Evolutionary conservation across 768 basidiomycete genomes (phyloP), one percentile per base, ranked within the genome.

Genomic region (Coprinellus aureogranulatus): DNA sequence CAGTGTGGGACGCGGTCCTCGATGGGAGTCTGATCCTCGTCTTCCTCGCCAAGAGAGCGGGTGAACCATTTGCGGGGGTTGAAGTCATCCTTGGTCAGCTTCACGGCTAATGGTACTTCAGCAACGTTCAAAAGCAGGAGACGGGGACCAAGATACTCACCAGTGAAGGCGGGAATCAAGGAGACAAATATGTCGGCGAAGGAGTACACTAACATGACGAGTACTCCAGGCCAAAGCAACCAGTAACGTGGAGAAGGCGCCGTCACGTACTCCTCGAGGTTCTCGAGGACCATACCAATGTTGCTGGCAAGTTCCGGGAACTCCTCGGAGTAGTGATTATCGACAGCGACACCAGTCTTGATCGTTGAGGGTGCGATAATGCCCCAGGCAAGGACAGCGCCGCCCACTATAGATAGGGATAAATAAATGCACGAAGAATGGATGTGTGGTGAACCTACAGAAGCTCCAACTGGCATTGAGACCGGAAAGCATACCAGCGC

Each of bases 171-270:
- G 31, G 78, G 76, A 5, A 68, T 59, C 44, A 77, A 61, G 61
- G 69, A 77, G 60, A 82, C 63, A 49, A 73, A 56, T 55, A 85
- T 75, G 56, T 85, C 83, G 31, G 79, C 74, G 65, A 84, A 82
- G 46, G 82, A 81, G 68, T 82, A 85, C 56, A 85, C 62, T 61
- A 86, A 71, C 81, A 86, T 85, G 69, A 85, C 74, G 47, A 85
- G 65, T 58, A 84, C 79, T 67, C 84, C 83, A 34, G 83, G 84
- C 84, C 83, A 85, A 34, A 85, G 68, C 48, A 85, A 72, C 85
- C 84, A 85, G 68, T 84, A 84, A 28, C 82, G 78, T 14, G 82
- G 80, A 22, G 82, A 85, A 1, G 83, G 82, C 0, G 61, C 60
- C 23, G 71, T 68, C 57, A 77, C 59, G 62, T 79, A 81, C 37